phyloP scores from a whole-genome alignment of 345 rosid genomes.

The Ceriops zippeliana region DNA sequence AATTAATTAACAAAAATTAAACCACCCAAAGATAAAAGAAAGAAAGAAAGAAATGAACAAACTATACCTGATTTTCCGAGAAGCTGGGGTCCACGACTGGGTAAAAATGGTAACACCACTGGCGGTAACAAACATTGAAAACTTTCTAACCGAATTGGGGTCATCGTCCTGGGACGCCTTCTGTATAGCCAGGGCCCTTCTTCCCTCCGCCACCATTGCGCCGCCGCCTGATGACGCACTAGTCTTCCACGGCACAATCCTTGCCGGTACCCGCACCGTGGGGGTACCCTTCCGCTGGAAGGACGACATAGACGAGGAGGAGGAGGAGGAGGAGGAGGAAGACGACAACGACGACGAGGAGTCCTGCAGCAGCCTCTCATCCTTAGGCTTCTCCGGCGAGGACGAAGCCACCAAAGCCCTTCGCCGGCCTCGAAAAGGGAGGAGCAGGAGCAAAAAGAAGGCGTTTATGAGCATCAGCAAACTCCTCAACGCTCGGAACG shows the following conservation, averaged over 20 bases:
- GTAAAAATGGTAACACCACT: conserved; percentile 74
- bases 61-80: conserved; percentile 50
- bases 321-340: background rate
- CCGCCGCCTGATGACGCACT: conserved; percentile 12
- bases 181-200: conserved; percentile 64
- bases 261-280: conserved; percentile 45
- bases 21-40: background rate
- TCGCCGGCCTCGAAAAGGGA: conserved; percentile 51
- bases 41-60: background rate
- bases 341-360: background rate
- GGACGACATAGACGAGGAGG: conserved; percentile 23
- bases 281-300: conserved; percentile 23
- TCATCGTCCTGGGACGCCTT: conserved; percentile 57
- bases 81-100: conserved; percentile 70
- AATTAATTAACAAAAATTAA: background rate
- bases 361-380: background rate
- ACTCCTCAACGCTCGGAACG: conserved; percentile 44
- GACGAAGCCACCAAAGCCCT: conserved; percentile 10
- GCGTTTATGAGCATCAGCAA: conserved; percentile 41
- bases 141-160: conserved; percentile 39
- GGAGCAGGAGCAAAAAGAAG: conserved; percentile 42
- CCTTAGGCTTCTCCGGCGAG: background rate
- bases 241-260: conserved; percentile 51
- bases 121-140: conserved; percentile 44
- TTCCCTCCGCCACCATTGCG: conserved; percentile 26